Percentiles rank a stretch among this genome's conserved stretches.
phyloP scores from a whole-genome alignment of 192 early-diverging fungal genomes.

The Linnemannia hyalina region DNA sequence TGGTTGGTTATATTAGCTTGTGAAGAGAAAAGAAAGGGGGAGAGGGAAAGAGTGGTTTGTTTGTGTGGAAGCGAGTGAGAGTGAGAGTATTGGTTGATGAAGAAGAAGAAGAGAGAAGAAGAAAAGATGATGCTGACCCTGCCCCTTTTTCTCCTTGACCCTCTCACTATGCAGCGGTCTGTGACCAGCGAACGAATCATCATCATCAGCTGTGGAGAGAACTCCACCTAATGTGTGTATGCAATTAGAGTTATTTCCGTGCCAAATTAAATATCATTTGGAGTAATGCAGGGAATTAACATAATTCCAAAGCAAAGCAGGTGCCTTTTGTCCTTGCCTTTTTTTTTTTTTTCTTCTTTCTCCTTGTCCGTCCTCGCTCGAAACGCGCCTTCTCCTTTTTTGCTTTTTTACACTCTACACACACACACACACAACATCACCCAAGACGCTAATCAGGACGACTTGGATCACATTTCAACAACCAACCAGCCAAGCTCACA shows the following conservation, averaged over 20 bases:
- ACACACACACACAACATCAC: too few relatives aligned
- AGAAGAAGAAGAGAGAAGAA: neutral
- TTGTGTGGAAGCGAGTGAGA: neutral
- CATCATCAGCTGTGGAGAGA: neutral
- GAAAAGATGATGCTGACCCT: neutral
- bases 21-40: neutral
- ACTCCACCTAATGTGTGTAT: too few relatives aligned
- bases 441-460: too few relatives aligned
- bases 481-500: too few relatives aligned
- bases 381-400: too few relatives aligned
- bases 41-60: neutral
- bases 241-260: neutral
- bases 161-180: conserved; percentile 8
- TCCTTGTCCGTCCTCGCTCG: too few relatives aligned
- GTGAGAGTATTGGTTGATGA: neutral
- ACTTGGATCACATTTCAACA: too few relatives aligned
- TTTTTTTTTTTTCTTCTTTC: too few relatives aligned
- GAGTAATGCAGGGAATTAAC: neutral
- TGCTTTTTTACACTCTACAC: too few relatives aligned
- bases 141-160: neutral
- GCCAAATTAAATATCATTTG: neutral
- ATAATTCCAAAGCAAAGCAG: too few relatives aligned
- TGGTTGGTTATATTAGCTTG: conserved; percentile 7
- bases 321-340: neutral
- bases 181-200: neutral